Evolutionary conservation across 2,329 filamentous ascomycete genomes (phyloP).

Genomic region (Alternaria infectoria): DNA sequence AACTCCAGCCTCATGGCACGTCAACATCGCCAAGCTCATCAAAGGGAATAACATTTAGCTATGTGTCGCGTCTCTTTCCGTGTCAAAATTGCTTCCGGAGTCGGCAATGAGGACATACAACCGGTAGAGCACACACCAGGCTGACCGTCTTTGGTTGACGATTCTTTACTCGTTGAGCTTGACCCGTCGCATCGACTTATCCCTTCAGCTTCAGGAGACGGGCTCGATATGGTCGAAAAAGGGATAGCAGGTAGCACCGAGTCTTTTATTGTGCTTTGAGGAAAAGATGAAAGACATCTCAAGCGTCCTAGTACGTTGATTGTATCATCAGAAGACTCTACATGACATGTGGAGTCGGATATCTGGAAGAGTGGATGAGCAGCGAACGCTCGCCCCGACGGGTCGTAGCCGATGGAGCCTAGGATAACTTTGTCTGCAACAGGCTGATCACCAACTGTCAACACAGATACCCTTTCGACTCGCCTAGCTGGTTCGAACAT

Average conservation of each 20-base stretch:
- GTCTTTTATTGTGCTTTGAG: not conserved
- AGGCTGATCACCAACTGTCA: constrained; percentile 47
- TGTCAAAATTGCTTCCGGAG: not conserved
- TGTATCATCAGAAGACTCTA: not conserved
- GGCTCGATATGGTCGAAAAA: not conserved
- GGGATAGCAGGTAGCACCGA: not conserved
- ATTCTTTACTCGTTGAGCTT: not conserved
- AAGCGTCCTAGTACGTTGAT: not conserved
- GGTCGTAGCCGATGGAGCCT: constrained; percentile 44
- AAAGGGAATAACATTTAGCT: not conserved
- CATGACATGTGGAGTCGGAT: constrained; percentile 43
- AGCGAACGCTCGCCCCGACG: constrained; percentile 43
- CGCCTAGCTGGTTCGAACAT: constrained; percentile 51
- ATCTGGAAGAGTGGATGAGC: constrained; percentile 55
- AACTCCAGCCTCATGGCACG: not conserved
- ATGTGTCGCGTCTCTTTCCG: not conserved
- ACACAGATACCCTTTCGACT: constrained; percentile 52
- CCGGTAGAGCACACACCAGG: not conserved
- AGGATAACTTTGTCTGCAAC: constrained; percentile 51
- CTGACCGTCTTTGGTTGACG: not conserved
- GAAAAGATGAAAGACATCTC: not conserved
- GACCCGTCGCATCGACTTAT: not conserved
- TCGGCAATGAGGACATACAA: not conserved
- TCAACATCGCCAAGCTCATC: not conserved
- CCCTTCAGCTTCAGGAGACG: not conserved